Evolutionary conservation across 306 rosid species (phyloP).

Genomic region (Senna tora): DNA sequence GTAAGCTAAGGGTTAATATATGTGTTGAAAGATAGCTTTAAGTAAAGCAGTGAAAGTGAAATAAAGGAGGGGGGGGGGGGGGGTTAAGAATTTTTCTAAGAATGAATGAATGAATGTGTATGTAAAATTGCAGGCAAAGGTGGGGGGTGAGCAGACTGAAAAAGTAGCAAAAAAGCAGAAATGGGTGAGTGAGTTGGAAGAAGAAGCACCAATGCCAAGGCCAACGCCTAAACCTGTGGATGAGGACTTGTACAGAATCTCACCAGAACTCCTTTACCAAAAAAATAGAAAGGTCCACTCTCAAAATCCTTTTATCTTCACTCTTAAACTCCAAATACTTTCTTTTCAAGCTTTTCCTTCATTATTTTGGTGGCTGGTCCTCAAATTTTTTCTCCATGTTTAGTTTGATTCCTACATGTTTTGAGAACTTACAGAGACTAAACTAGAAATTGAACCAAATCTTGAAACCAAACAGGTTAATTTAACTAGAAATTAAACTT

Average conservation of each 20-base stretch:
- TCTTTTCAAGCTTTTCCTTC: not conserved
- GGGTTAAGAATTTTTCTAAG: too few species aligned
- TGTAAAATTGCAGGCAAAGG: slow-evolving; percentile 59
- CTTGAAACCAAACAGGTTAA: too few species aligned
- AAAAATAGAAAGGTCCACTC: slow-evolving; percentile 67
- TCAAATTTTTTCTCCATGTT: too few species aligned
- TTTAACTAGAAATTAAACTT: too few species aligned
- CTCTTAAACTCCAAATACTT: not conserved
- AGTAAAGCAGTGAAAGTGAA: slow-evolving; percentile 15
- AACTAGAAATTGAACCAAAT: too few species aligned
- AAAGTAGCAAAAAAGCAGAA: slow-evolving; percentile 55
- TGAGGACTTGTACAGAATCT: slow-evolving; percentile 82
- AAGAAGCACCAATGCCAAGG: slow-evolving; percentile 42
- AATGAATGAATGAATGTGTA: not conserved
- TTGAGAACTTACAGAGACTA: too few species aligned
- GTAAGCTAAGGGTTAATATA: too few species aligned
- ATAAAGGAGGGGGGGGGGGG: too few species aligned
- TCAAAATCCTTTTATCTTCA: not conserved
- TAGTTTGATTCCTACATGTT: too few species aligned
- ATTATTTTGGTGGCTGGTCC: not conserved
- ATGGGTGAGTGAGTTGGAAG: slow-evolving; percentile 52
- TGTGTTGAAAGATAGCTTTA: slow-evolving; percentile 33
- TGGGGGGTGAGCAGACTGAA: slow-evolving; percentile 44
- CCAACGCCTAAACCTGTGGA: slow-evolving; percentile 73
- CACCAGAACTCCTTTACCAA: slow-evolving; percentile 61